These are phyloP conservation scores for Brassica juncea DNA, from an alignment of 345 rosid species.

Conservation along the genomic window DNA sequence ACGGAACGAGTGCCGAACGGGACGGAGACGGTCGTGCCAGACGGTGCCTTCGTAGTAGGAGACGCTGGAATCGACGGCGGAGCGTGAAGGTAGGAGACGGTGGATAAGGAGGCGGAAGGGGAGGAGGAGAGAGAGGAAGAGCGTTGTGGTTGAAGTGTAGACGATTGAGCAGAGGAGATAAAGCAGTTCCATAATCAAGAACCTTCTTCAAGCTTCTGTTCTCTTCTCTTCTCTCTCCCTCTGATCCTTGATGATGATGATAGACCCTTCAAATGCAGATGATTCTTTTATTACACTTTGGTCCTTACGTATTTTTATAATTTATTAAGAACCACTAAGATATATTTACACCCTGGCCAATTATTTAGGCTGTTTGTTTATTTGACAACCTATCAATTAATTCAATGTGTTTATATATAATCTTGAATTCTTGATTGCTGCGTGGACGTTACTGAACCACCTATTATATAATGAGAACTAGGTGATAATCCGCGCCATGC, in stretches of 20 bases:
- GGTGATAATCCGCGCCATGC: too few relatives aligned
- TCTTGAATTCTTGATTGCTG: background rate
- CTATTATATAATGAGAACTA: too few relatives aligned
- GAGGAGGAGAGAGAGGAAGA: conserved; percentile 53
- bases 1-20: conserved; percentile 66
- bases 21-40: conserved; percentile 87
- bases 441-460: conserved; percentile 14
- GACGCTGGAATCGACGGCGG: conserved; percentile 26
- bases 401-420: background rate
- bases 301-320: background rate
- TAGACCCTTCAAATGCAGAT: conserved; percentile 3
- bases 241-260: background rate
- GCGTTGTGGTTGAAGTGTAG: conserved; percentile 42
- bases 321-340: background rate
- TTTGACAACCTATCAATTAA: background rate
- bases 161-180: conserved; percentile 52
- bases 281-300: background rate
- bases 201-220: background rate
- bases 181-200: conserved; percentile 47
- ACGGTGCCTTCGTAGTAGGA: conserved; percentile 74
- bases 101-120: conserved; percentile 42
- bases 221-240: background rate
- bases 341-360: background rate
- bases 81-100: conserved; percentile 29
- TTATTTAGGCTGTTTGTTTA: background rate